Conservation (phyloP, 495 filamentous ascomycete genomes). For the Rusavskia elegans region DNA sequence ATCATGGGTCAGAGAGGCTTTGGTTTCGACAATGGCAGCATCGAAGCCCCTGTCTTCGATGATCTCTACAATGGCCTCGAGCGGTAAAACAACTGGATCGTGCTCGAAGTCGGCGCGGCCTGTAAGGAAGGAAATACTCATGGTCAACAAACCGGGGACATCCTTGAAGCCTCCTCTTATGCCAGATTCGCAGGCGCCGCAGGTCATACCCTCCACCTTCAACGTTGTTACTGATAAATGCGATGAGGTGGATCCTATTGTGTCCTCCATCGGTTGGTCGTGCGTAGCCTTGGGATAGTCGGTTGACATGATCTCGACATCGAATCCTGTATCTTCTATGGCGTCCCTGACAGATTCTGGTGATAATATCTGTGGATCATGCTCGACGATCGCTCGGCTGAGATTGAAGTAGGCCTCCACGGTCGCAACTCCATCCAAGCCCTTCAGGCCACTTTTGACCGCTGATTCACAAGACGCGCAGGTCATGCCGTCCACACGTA, state of each 20-base stretch:
- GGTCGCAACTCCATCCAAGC: slow-evolving; percentile 58
- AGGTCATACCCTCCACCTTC: slow-evolving; percentile 94
- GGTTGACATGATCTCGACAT: slow-evolving; percentile 76
- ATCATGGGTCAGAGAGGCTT: slow-evolving; percentile 11
- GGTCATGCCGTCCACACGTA: slow-evolving; percentile 87
- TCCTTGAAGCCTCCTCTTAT: slow-evolving; percentile 66
- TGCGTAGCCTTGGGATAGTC: slow-evolving; percentile 39
- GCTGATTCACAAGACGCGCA: slow-evolving; percentile 84
- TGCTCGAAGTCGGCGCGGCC: slow-evolving; percentile 63
- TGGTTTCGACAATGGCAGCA: slow-evolving; percentile 52
- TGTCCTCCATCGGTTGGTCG: slow-evolving; percentile 15
- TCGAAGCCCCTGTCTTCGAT: slow-evolving; percentile 91
- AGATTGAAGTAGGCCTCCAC: slow-evolving; percentile 87
- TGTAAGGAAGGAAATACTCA: slow-evolving; percentile 71
- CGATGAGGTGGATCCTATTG: slow-evolving; percentile 4
- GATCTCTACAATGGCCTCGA: slow-evolving; percentile 66
- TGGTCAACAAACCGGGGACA: slow-evolving; percentile 58
- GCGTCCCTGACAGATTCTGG: slow-evolving; percentile 63
- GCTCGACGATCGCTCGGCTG: slow-evolving; percentile 78
- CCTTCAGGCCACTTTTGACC: slow-evolving; percentile 70
- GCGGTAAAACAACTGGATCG: slow-evolving; percentile 42
- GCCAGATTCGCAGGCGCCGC: slow-evolving; percentile 83
- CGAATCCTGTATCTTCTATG: slow-evolving; percentile 90
- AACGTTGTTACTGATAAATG: slow-evolving; percentile 57
- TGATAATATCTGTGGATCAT: slow-evolving; percentile 62